Base-by-base conservation (phyloP, 441 rosid species). In the Geranium incanum region DNA sequence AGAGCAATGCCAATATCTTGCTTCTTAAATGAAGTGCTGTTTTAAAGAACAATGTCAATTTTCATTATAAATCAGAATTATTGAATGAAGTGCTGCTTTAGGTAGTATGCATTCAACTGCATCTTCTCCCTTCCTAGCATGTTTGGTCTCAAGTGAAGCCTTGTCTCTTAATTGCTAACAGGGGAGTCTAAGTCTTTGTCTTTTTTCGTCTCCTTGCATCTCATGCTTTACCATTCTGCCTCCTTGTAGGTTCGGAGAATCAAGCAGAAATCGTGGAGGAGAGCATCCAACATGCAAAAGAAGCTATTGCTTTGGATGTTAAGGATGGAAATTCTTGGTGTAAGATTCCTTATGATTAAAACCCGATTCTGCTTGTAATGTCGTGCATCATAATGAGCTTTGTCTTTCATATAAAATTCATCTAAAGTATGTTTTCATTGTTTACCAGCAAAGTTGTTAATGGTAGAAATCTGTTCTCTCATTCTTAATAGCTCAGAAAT, bases 291-390 rank as follows among this genome's bases (percentile, higher is more conserved):
- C 90, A 87, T 72, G 95, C 95, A 38, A 89, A 83, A 79, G 92
- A 87, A 74, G 95, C 95, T 68, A 85, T 89, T 66, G 59, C 86
- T 66, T 78, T 89, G 80, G 95, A 89, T 78, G 92, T 89, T 79
- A 89, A 85, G 84, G 92, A 89, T 80, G 95, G 89, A 36, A 80
- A 80, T 77, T 87, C 90, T 74, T 89, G 95, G 95, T 87, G 95
- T 89, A 86, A 82, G 90, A 72, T 71, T 38, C 41, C 19, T 18
- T 65, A 55, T 18, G 5, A 13, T n/a, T 41, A 13, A 11, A 36
- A 37, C 21, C 15, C 38, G 23, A 36, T 11, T 37, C n/a, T 66
- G 60, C 41, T 9, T 43, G 13, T 39, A 19, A 16, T 65, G 2
- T 1, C 4, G 3, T 65, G 37, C 68, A 28, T 33, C 41, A 65